phyloP scores from a whole-genome alignment of 495 filamentous ascomycete species.

The Podospora sp. region DNA sequence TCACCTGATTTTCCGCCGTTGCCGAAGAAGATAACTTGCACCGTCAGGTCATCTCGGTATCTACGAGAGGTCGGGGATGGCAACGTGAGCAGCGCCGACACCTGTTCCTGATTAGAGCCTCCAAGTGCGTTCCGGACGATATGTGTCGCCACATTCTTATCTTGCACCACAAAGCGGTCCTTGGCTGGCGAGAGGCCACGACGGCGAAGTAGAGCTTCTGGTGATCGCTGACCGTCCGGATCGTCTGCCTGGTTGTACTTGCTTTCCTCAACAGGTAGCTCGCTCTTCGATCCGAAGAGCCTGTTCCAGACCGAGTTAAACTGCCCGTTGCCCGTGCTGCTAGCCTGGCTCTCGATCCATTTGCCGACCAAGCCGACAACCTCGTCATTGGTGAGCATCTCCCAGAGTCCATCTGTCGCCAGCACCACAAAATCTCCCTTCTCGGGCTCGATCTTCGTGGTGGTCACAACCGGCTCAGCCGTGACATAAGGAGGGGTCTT shows the following conservation, averaged over 20 bases:
- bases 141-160: conserved; percentile 96
- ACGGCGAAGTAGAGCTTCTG: conserved; percentile 78
- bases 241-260: conserved; percentile 33
- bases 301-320: conserved; percentile 56
- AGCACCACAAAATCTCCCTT: conserved; percentile 95
- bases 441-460: conserved; percentile 88
- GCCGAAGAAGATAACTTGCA: conserved; percentile 98
- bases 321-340: conserved; percentile 41
- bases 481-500: conserved; percentile 97
- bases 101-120: conserved; percentile 89
- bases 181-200: conserved; percentile 72
- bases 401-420: conserved; percentile 97
- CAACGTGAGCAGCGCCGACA: conserved; percentile 89
- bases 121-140: conserved; percentile 94
- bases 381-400: conserved; percentile 99
- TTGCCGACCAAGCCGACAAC: conserved; percentile 94
- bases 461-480: conserved; percentile 91
- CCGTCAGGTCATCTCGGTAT: conserved; percentile 94
- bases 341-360: conserved; percentile 83
- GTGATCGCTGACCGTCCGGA: conserved; percentile 62
- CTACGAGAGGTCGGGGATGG: conserved; percentile 87
- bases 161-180: conserved; percentile 87
- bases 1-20: conserved; percentile 72
- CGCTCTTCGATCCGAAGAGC: conserved; percentile 55
- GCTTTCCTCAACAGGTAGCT: conserved; percentile 59